Evolutionary conservation across 768 basidiomycete genomes (phyloP), one percentile per base, ranked within the genome.

Genomic region (Pleurotus citrinopileatus): DNA sequence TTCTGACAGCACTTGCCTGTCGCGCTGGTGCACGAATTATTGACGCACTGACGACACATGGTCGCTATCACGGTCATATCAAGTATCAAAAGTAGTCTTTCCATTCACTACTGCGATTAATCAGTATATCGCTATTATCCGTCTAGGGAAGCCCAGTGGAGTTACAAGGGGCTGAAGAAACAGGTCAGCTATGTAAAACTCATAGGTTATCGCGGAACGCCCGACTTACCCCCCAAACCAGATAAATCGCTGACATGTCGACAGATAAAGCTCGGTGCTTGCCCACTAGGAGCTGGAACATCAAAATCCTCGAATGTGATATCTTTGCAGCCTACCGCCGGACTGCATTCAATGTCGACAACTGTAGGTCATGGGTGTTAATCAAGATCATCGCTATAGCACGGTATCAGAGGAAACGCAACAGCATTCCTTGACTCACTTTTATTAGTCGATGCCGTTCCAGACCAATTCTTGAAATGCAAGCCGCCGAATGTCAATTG

Each of bases 291-390:
- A 8, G 73, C 64, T 3, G 59, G 54, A 20, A 81, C 67, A 44
- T 72, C 61, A 46, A 79, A 77, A 40, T 71, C 63, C 3, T 62
- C 40, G 60, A 81, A 82, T 0, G 60, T 60, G 20, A 81, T 72
- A 44, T 74, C 63, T 10, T 69, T 65, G 56, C 81, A 81, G n/a
- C 73, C 73, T 26, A 65, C 78, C 0, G 72, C 75, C 0, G 75
- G 56, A 57, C 77, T 80, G 64, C 81, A 82, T 57, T 76, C 74
- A 27, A 83, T 67, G 55, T 78, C 74, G 22, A 81, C 70, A 38
- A 80, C 79, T 79, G 58, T 27, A 22, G 42, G 52, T 23, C 38
- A 40, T 8, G 17, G 7, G 22, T 22, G n/a, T n/a, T n/a, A n/a
- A n/a, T n/a, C n/a, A n/a, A n/a, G n/a, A 37, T 43, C 42, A 50